A percentile compares a stretch with the other conserved stretches of the same genome.
phyloP scores from a whole-genome alignment of 306 rosid genomes.

The Medicago ruthenica region DNA sequence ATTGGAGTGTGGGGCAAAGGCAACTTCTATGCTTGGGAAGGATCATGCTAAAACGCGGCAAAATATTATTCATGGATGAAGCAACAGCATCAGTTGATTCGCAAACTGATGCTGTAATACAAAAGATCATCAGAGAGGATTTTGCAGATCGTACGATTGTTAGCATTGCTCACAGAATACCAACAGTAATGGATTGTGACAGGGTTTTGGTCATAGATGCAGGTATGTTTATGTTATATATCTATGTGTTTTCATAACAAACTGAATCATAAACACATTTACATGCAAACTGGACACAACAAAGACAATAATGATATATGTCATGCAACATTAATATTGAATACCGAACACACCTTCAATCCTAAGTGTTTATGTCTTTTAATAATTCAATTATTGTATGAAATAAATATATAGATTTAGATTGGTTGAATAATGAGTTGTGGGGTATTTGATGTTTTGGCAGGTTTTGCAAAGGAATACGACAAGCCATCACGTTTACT shows the following conservation, averaged over 20 bases:
- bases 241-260: neutral
- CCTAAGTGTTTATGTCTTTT: neutral
- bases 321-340: no score
- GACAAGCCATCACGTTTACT: slow-evolving; percentile 78
- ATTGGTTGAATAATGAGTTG: slow-evolving; percentile 28
- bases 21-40: slow-evolving; percentile 87
- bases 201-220: slow-evolving; percentile 81
- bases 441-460: slow-evolving; percentile 34
- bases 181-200: slow-evolving; percentile 91
- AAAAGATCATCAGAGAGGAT: slow-evolving; percentile 82
- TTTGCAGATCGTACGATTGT: slow-evolving; percentile 73
- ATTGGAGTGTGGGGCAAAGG: slow-evolving; percentile 96
- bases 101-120: slow-evolving; percentile 82
- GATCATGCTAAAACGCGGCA: slow-evolving; percentile 78
- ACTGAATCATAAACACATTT: neutral
- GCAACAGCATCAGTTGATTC: slow-evolving; percentile 96
- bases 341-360: no score
- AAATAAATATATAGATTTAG: neutral
- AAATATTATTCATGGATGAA: slow-evolving; percentile 83
- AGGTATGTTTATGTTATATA: slow-evolving; percentile 50
- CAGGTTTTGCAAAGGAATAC: slow-evolving; percentile 82
- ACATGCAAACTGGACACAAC: no score
- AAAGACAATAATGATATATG: no score
- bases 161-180: slow-evolving; percentile 94
- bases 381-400: neutral